Percentiles rank a stretch among this genome's conserved stretches.
These are phyloP conservation scores for Zalerion maritima DNA, from an alignment of 495 filamentous ascomycete species.

Conservation along the genomic window DNA sequence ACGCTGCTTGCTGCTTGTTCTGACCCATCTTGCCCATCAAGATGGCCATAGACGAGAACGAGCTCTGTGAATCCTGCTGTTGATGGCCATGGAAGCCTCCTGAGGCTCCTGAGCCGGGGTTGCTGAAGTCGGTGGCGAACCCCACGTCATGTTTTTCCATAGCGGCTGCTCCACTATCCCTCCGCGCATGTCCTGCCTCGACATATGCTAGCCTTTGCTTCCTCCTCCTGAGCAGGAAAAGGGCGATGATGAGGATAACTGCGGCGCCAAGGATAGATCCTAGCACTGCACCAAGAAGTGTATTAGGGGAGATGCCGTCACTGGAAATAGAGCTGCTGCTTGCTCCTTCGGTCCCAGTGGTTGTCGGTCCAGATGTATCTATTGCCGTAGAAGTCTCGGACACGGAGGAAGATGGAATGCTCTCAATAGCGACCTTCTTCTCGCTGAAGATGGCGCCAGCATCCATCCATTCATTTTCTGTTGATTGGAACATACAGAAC, in stretches of 20 bases:
- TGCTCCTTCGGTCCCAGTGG: conserved; percentile 8
- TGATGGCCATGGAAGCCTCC: conserved; percentile 32
- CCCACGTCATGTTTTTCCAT: conserved; percentile 36
- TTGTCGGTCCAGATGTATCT: conserved; percentile 6
- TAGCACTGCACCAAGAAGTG: conserved; percentile 65
- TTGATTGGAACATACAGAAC: conserved; percentile 68
- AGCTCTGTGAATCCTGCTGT: conserved; percentile 28
- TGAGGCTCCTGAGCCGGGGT: conserved; percentile 28
- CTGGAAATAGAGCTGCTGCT: conserved; percentile 12
- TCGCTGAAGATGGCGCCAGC: conserved; percentile 48
- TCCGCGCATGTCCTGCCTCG: conserved; percentile 31
- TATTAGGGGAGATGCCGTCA: conserved; percentile 29
- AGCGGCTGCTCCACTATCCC: conserved; percentile 35
- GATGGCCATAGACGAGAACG: conserved; percentile 42
- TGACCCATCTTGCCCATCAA: conserved; percentile 32
- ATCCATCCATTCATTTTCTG: conserved; percentile 69
- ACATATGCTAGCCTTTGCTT: conserved; percentile 26
- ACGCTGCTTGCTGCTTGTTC: conserved; percentile 28
- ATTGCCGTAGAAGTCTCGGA: conserved; percentile 1
- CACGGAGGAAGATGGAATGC: conserved; percentile 5
- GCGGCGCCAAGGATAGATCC: conserved; percentile 62
- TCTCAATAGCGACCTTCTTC: conserved; percentile 18
- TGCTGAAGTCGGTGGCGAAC: conserved; percentile 39
- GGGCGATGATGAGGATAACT: conserved; percentile 48
- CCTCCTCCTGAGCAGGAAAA: conserved; percentile 53